Percentiles rank a stretch among this genome's conserved stretches.
Conservation (phyloP, 306 rosid genomes). For the Malus sieversii region DNA sequence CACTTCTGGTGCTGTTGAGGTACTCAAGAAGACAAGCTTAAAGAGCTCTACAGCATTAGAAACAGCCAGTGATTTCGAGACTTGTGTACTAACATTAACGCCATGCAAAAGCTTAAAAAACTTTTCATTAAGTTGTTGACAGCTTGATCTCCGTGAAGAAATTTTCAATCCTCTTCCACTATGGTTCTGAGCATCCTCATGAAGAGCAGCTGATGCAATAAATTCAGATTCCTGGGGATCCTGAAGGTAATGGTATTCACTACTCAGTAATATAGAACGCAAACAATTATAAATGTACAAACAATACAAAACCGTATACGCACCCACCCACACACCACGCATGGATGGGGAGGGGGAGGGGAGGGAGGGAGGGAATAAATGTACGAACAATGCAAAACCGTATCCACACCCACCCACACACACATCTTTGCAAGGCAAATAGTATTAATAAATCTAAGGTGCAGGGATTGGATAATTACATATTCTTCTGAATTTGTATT, state of each 20-base stretch:
- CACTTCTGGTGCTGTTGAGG: conserved; percentile 54
- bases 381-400: too few relatives aligned
- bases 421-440: not conserved
- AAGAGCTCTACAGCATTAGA: conserved; percentile 93
- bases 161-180: conserved; percentile 25
- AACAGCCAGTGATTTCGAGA: conserved; percentile 74
- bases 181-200: conserved; percentile 38
- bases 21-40: conserved; percentile 87
- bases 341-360: not conserved
- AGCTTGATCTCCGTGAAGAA: conserved; percentile 35
- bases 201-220: conserved; percentile 27
- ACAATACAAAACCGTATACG: too few relatives aligned
- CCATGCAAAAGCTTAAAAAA: conserved; percentile 47
- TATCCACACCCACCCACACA: too few relatives aligned
- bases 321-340: not conserved
- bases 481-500: conserved; percentile 26
- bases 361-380: not conserved
- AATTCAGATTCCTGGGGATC: conserved; percentile 44
- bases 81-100: conserved; percentile 47
- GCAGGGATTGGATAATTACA: conserved; percentile 23
- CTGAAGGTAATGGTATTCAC: conserved; percentile 27
- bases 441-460: not conserved
- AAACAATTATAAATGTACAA: too few relatives aligned
- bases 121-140: conserved; percentile 47
- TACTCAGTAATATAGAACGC: conserved; percentile 11